Base-by-base conservation (phyloP, 495 filamentous ascomycete genomes). In the Podospora conica region DNA sequence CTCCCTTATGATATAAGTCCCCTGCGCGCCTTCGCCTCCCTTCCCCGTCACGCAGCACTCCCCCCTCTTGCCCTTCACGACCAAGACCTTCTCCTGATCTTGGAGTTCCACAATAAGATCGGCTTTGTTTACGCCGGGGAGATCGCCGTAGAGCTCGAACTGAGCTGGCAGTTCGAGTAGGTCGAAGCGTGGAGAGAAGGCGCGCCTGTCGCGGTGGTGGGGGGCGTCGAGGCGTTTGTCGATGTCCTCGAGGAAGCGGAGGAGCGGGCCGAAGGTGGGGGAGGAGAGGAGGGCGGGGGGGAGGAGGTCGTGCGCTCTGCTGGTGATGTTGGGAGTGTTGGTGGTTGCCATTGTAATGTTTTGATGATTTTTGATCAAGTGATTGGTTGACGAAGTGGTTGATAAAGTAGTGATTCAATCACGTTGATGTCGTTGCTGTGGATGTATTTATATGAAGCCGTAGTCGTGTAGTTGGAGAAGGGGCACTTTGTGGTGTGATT, bases 81-180 rank as follows among this genome's bases (percentile, higher is more conserved):
- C 10, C 55, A 58, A 27, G 5, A 27, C 15, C 53, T 20, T 20
- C 4, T 27, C 21, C 55, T 11, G 18, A 4, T 58, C 55, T 11
- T 23, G 22, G 20, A 58, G 22, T 22, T 58, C 55, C 20, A 58
- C 23, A 9, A 11, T 58, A 3, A 58, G 20, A 58, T 58, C 55
- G 20, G 29, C 58, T 21, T 60, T 60, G 11, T 60, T 29, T 3
- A 33, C 58, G 58, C 58, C 58, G 9, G 58, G 58, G 9, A 60
- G 27, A 22, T 60, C 58, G 11, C 58, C 58, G 58, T 60, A 60
- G 25, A 60, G 58, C 25, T 60, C 58, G 58, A 60, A 60, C 8
- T 15, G 12, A 8, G 4, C 28, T 2, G 28, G 25, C 3, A 40
- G 11, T 15, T 60, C 58, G 25, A 60, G 6, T 3, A 60, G 58